Percentiles rank a stretch among this genome's conserved stretches.
Evolutionary conservation across 345 rosid genomes (phyloP).

Genomic region (Corchorus capsularis): DNA sequence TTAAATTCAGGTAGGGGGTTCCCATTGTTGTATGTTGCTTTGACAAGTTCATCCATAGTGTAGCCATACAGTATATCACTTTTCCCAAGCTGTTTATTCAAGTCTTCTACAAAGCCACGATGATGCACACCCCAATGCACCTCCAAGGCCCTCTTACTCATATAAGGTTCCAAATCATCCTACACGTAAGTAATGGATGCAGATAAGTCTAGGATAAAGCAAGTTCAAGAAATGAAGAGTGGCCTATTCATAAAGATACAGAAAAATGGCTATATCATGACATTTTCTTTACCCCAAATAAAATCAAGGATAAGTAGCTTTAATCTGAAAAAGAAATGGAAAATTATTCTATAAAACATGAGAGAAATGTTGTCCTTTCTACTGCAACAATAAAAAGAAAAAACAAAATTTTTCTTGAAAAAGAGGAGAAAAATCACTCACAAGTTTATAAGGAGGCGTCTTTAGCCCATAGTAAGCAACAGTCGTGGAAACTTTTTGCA

Average conservation of each 20-base stretch:
- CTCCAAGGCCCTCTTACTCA: slow-evolving; percentile 75
- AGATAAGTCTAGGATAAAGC: neutral
- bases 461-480: slow-evolving; percentile 77
- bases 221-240: neutral
- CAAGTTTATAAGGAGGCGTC: slow-evolving; percentile 89
- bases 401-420: neutral
- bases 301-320: neutral
- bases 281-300: neutral
- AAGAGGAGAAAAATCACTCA: slow-evolving; percentile 33
- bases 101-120: slow-evolving; percentile 59
- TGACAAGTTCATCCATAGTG: slow-evolving; percentile 89
- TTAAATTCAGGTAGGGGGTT: slow-evolving; percentile 84
- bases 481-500: slow-evolving; percentile 40
- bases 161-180: slow-evolving; percentile 93
- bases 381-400: neutral
- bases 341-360: neutral
- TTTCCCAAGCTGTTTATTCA: slow-evolving; percentile 68
- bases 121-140: slow-evolving; percentile 83
- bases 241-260: neutral
- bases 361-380: neutral
- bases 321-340: neutral
- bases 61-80: slow-evolving; percentile 66
- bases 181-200: slow-evolving; percentile 18
- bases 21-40: slow-evolving; percentile 77
- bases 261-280: neutral